Evolutionary conservation across 352 stramenopile genomes (phyloP).

Genomic region (Pythium aphanidermatum): DNA sequence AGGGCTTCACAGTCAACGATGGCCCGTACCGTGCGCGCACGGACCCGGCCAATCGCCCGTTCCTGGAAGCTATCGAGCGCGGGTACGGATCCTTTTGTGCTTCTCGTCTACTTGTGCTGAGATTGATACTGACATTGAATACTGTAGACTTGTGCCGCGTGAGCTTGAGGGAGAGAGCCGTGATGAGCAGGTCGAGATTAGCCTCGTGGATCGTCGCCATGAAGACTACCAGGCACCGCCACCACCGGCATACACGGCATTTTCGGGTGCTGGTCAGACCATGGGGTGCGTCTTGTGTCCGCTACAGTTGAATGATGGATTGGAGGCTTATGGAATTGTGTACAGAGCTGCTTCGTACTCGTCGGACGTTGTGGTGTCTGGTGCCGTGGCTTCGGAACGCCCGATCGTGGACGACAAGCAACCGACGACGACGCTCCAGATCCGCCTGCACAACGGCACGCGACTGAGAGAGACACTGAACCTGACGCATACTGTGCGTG

Average conservation of each 20-base stretch:
- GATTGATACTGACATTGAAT: slow-evolving; percentile 3
- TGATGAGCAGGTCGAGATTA: slow-evolving; percentile 70
- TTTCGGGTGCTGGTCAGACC: slow-evolving; percentile 75
- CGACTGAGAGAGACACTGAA: slow-evolving; percentile 82
- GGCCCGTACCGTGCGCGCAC: slow-evolving; percentile 64
- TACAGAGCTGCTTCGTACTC: slow-evolving; percentile 33
- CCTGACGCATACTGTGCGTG: slow-evolving; percentile 80
- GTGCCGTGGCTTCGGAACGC: slow-evolving; percentile 25
- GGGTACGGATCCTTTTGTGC: slow-evolving; percentile 30
- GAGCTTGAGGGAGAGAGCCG: slow-evolving; percentile 71
- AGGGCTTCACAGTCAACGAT: slow-evolving; percentile 82
- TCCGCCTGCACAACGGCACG: slow-evolving; percentile 81
- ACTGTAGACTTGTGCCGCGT: slow-evolving; percentile 48
- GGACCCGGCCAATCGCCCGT: slow-evolving; percentile 66
- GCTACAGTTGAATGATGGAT: too few species aligned
- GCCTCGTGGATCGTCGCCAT: slow-evolving; percentile 78
- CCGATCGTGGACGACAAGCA: slow-evolving; percentile 83
- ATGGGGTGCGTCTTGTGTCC: slow-evolving; percentile 15
- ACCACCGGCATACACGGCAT: slow-evolving; percentile 78
- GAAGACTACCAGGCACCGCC: slow-evolving; percentile 74
- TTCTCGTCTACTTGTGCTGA: neutral
- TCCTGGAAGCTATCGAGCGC: slow-evolving; percentile 76
- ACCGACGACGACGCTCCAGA: slow-evolving; percentile 84
- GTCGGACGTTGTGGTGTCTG: slow-evolving; percentile 41
- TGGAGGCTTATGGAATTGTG: neutral